Evolutionary conservation across 2,329 filamentous ascomycete genomes (phyloP).

Genomic region (Lachnellula hyalina): DNA sequence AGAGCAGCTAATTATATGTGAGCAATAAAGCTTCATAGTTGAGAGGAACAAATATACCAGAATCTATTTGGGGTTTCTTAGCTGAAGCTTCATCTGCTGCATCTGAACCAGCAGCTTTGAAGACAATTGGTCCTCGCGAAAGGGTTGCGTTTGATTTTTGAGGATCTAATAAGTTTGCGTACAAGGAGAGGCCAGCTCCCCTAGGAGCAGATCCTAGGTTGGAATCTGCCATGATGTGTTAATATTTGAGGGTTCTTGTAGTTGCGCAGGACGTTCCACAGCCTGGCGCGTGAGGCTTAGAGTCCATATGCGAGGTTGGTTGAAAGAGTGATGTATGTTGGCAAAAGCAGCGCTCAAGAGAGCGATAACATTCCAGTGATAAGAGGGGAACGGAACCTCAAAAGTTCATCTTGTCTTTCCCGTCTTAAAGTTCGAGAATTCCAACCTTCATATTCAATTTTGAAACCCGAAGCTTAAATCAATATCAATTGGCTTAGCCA

Average conservation of each 20-base stretch:
- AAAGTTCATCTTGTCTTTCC: no score
- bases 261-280: conserved; percentile 4
- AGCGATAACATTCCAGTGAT: conserved; percentile 2
- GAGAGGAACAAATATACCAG: conserved; percentile 48
- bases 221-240: conserved; percentile 26
- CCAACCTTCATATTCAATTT: no score
- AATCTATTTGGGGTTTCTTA: conserved; percentile 55
- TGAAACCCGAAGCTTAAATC: no score
- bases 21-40: conserved; percentile 37
- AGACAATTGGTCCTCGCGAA: conserved; percentile 69
- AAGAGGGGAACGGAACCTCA: conserved; percentile 6
- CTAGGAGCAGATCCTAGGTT: conserved; percentile 28
- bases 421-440: no score
- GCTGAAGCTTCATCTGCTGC: conserved; percentile 41
- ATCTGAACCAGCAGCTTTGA: conserved; percentile 46
- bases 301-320: not conserved
- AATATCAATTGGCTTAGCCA: not conserved
- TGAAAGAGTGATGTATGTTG: not conserved
- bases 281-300: conserved; percentile 19
- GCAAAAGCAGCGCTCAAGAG: not conserved
- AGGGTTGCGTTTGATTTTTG: conserved; percentile 53
- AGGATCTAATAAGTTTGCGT: conserved; percentile 72
- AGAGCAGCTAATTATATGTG: conserved; percentile 54
- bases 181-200: conserved; percentile 61
- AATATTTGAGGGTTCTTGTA: not conserved